These are phyloP conservation scores for Suhomyces pyralidae DNA, from an alignment of 805 yeast genomes.

Conservation along the genomic window DNA sequence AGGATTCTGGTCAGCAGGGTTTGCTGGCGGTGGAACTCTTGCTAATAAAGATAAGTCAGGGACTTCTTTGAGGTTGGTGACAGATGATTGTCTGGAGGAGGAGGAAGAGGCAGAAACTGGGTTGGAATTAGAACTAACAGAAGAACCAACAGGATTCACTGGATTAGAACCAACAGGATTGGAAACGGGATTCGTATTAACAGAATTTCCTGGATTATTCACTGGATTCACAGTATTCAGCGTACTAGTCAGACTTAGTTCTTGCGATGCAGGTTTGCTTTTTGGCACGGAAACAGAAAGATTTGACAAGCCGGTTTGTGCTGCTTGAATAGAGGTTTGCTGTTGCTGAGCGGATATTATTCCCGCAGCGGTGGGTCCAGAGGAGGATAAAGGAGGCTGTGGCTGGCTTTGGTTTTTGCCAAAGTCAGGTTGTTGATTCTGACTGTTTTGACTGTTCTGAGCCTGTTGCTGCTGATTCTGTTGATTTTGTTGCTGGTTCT, in stretches of 20 bases:
- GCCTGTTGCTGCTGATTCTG: conserved; percentile 6
- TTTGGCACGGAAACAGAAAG: background rate
- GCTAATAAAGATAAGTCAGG: conserved; percentile 73
- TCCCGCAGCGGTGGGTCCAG: conserved; percentile 11
- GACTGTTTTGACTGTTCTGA: background rate
- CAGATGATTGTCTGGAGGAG: conserved; percentile 10
- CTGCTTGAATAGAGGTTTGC: conserved; percentile 6
- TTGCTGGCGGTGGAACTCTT: conserved; percentile 86
- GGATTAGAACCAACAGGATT: no score
- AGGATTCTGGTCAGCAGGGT: conserved; percentile 98
- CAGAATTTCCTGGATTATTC: background rate
- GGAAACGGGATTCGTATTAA: no score
- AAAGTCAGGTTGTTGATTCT: background rate
- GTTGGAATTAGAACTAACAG: no score
- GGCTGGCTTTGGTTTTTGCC: conserved; percentile 4
- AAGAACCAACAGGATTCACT: no score
- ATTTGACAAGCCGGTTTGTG: conserved; percentile 2
- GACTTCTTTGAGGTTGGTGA: conserved; percentile 24
- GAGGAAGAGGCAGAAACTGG: background rate
- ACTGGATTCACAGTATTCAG: background rate
- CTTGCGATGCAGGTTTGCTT: conserved; percentile 11
- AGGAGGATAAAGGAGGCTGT: conserved; percentile 8
- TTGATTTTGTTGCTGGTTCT: conserved; percentile 1
- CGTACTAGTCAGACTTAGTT: no score
- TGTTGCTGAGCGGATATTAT: conserved; percentile 8